Evolutionary conservation across 345 rosid genomes (phyloP), one percentile per base, ranked within the genome.

Genomic region (Syzygium oleosum): DNA sequence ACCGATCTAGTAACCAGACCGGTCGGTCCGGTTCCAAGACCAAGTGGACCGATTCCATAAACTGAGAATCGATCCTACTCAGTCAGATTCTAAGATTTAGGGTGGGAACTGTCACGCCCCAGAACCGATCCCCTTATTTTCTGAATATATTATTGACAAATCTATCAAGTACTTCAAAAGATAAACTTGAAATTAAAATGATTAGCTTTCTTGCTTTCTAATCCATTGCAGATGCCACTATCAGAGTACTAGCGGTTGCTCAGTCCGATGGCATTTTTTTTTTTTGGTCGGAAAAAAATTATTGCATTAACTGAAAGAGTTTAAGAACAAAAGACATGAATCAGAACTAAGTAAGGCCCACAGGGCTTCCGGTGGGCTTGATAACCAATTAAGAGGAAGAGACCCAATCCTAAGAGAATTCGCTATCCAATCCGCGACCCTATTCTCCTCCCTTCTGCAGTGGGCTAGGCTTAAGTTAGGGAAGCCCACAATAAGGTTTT

Each of bases 21-120:
- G 3, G 12, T 10, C 12, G 10, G 11, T 51, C 3, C 3, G 13
- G 13, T 7, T 12, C 11, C 3, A 25, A 5, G 29, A 25, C 27
- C 7, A 58, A 1, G 31, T 58, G 65, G 3, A n/a, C 6, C 0
- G 3, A 2, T 25, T 58, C 15, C 65, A 58, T 1, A 25, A 58
- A 58, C 5, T 0, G 2, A 1, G 5, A 58, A 25, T 13, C 2
- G 13, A 59, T 29, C 65, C 15, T 14, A 27, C 14, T 13, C 3
- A 0, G 1, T 5, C 6, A 5, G 1, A 0, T 11, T 58, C 27
- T 5, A 25, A 1, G 13, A 25, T 59, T 11, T 59, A 27, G 65
- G 12, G 27, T 59, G 7, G 63, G 1, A 59, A 27, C 27, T 1
- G 1, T 9, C 5, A 12, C 65, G 5, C 12, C 31, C 5, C 12